Conservation (phyloP, 2,329 filamentous ascomycete species). For the Neurospora sp. region DNA sequence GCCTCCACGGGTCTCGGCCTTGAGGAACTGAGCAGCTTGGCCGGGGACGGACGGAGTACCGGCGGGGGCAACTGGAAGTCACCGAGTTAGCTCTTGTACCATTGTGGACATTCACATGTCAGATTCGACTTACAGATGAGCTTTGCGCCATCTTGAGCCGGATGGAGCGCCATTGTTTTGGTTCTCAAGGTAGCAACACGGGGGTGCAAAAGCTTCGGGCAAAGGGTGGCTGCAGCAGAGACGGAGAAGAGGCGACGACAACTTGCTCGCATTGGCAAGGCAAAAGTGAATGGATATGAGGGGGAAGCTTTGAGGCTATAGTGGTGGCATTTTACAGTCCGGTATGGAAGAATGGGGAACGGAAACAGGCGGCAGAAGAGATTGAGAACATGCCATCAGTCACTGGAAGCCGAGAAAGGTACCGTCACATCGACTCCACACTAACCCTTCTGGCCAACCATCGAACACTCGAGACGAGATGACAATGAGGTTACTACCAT, state of each 20-base stretch:
- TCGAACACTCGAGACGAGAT: not conserved
- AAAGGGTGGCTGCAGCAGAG: not conserved
- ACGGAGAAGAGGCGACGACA: not conserved
- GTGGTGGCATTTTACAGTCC: not conserved
- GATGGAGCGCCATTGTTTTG: slow-evolving; percentile 33
- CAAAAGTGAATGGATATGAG: not conserved
- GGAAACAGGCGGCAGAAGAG: not conserved
- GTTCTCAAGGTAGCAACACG: not conserved
- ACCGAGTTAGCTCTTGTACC: not conserved
- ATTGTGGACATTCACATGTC: not conserved
- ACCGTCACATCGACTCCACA: not conserved
- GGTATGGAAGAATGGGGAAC: not conserved
- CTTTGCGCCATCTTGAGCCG: slow-evolving; percentile 29
- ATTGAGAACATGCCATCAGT: not conserved
- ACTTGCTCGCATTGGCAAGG: not conserved
- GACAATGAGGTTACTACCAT: not conserved
- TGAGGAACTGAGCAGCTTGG: slow-evolving; percentile 70
- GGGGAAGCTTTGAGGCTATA: not conserved
- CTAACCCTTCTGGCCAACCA: not conserved
- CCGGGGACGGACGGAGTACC: slow-evolving; percentile 34
- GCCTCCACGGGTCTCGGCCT: slow-evolving; percentile 35
- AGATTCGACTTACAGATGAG: slow-evolving; percentile 36
- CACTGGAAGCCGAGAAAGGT: not conserved
- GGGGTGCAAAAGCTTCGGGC: not conserved
- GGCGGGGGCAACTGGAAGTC: slow-evolving; percentile 14